These are phyloP conservation scores for Schrenkiella parvula DNA, from an alignment of 345 rosid species.

Conservation along the genomic window DNA sequence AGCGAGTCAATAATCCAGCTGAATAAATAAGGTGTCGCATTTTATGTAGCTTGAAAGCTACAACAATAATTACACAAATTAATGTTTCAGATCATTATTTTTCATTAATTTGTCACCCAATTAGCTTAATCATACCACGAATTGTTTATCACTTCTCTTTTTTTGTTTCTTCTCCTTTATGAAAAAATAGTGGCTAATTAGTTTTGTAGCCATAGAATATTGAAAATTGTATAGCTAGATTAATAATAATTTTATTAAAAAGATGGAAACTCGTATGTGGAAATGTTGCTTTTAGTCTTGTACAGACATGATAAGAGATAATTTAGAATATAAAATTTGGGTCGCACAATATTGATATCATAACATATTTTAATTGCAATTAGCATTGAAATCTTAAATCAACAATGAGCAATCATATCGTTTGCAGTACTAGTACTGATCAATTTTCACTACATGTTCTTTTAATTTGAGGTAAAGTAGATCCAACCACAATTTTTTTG, in stretches of 20 bases:
- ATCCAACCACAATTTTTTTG: background rate
- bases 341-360: background rate
- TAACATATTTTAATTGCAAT: background rate
- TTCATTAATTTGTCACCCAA: background rate
- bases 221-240: too few species aligned
- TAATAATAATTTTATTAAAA: background rate
- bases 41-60: background rate
- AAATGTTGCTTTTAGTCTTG: background rate
- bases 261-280: background rate
- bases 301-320: background rate
- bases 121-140: background rate
- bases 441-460: background rate
- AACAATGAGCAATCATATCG: background rate
- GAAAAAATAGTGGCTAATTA: too few species aligned
- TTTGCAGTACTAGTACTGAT: background rate
- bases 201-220: too few species aligned
- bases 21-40: background rate
- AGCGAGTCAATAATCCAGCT: conserved; percentile 14
- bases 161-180: too few species aligned
- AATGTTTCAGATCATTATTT: background rate
- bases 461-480: background rate
- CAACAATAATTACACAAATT: background rate
- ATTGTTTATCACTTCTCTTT: background rate
- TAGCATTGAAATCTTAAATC: background rate
- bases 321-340: background rate